Percentiles rank a stretch among this genome's conserved stretches.
Conservation (phyloP, 768 basidiomycete genomes). For the Calocybe cyanea region DNA sequence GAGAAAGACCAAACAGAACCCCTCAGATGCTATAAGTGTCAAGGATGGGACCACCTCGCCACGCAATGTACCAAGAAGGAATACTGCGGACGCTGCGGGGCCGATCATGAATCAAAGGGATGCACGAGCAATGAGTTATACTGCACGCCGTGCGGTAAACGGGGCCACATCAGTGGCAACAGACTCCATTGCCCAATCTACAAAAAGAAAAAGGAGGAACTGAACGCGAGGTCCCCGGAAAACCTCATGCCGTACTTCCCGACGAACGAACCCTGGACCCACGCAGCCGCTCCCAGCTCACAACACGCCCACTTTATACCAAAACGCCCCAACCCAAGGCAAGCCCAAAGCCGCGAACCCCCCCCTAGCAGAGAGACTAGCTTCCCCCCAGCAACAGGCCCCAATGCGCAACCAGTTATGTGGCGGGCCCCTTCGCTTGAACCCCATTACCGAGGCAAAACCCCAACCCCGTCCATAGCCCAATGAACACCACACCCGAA, state of each 20-base stretch:
- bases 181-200: constrained; percentile 17
- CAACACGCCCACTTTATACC: neutral
- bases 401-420: neutral
- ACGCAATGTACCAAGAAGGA: constrained; percentile 12
- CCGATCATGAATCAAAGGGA: neutral
- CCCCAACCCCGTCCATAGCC: neutral
- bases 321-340: no score
- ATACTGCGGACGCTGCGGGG: constrained; percentile 14
- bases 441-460: neutral
- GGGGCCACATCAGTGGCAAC: constrained; percentile 18
- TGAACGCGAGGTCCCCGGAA: constrained; percentile 13
- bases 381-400: neutral
- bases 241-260: constrained; percentile 18
- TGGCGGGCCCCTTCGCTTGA: neutral
- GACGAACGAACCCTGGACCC: neutral
- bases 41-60: constrained; percentile 2
- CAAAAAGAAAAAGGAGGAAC: constrained; percentile 9
- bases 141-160: constrained; percentile 15
- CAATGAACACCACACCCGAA: neutral
- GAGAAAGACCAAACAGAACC: neutral
- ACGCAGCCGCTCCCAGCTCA: neutral
- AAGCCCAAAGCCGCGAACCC: no score
- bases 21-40: neutral
- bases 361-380: no score
- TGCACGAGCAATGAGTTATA: neutral